Evolutionary conservation across 164 flowering plant species (phyloP).

Genomic region (Sedum album): DNA sequence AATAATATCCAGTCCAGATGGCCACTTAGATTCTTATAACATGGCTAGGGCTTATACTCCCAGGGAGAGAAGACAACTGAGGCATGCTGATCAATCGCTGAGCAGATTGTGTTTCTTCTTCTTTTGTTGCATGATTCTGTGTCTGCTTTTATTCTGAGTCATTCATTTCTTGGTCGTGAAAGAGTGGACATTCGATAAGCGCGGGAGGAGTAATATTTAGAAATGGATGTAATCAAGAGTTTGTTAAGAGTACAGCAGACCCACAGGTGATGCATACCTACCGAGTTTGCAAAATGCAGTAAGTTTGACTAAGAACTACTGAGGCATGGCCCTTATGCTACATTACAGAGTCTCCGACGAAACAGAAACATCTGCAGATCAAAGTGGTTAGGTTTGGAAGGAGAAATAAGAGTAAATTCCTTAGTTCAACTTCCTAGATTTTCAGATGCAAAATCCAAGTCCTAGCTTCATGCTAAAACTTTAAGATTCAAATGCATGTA

Average conservation of each 20-base stretch:
- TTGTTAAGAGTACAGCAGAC: too few relatives aligned
- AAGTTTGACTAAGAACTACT: too few relatives aligned
- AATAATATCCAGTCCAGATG: constrained; percentile 21
- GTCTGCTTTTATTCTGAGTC: constrained; percentile 43
- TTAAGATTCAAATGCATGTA: too few relatives aligned
- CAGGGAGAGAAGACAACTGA: constrained; percentile 46
- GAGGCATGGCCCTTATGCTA: too few relatives aligned
- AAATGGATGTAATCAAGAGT: too few relatives aligned
- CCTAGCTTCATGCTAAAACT: constrained; percentile 15
- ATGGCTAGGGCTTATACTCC: constrained; percentile 18
- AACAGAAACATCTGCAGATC: constrained; percentile 36
- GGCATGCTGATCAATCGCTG: constrained; percentile 42
- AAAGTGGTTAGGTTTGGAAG: constrained; percentile 86
- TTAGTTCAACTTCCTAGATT: constrained; percentile 93
- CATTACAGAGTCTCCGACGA: too few relatives aligned
- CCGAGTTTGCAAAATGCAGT: too few relatives aligned
- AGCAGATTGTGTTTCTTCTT: constrained; percentile 46
- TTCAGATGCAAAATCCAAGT: constrained; percentile 49
- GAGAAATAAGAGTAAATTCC: constrained; percentile 79
- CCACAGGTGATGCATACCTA: too few relatives aligned
- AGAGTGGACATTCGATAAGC: too few relatives aligned
- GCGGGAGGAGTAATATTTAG: too few relatives aligned
- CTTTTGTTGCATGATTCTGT: constrained; percentile 44
- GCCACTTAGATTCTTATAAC: constrained; percentile 33
- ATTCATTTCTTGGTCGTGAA: not conserved